Conservation (phyloP, 352 stramenopile genomes). For the Phytophthora citrophthora region DNA sequence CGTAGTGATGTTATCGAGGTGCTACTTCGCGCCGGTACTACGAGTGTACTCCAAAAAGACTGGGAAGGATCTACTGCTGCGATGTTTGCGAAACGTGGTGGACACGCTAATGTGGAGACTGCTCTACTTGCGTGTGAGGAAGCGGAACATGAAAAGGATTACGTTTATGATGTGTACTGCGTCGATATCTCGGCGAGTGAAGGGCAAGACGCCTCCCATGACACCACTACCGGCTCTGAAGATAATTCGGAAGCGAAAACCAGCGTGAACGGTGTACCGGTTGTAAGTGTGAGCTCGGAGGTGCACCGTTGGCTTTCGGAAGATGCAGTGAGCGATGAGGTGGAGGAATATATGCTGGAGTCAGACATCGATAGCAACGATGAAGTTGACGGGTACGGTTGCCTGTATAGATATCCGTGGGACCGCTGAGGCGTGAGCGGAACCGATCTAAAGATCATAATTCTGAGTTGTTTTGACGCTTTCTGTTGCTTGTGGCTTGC, state of each 20-base stretch:
- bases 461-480: conserved; percentile 36
- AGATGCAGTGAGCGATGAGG: conserved; percentile 57
- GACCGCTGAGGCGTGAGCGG: conserved; percentile 27
- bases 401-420: conserved; percentile 44
- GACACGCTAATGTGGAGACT: conserved; percentile 63
- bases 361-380: conserved; percentile 76
- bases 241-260: conserved; percentile 22
- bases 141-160: conserved; percentile 80
- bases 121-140: conserved; percentile 78
- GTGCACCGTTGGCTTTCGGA: conserved; percentile 83
- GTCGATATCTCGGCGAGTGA: conserved; percentile 68
- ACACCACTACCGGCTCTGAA: conserved; percentile 11
- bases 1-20: conserved; percentile 83
- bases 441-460: conserved; percentile 33
- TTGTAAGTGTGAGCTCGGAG: conserved; percentile 78
- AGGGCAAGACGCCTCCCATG: conserved; percentile 20
- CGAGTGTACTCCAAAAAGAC: conserved; percentile 66
- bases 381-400: conserved; percentile 66
- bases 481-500: conserved; percentile 18
- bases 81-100: conserved; percentile 60
- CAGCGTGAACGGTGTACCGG: conserved; percentile 37
- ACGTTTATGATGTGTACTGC: conserved; percentile 88
- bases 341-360: conserved; percentile 83
- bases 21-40: conserved; percentile 53
- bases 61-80: conserved; percentile 65